Base-by-base conservation (phyloP, 805 yeast species). In the Pichia membranifaciens region DNA sequence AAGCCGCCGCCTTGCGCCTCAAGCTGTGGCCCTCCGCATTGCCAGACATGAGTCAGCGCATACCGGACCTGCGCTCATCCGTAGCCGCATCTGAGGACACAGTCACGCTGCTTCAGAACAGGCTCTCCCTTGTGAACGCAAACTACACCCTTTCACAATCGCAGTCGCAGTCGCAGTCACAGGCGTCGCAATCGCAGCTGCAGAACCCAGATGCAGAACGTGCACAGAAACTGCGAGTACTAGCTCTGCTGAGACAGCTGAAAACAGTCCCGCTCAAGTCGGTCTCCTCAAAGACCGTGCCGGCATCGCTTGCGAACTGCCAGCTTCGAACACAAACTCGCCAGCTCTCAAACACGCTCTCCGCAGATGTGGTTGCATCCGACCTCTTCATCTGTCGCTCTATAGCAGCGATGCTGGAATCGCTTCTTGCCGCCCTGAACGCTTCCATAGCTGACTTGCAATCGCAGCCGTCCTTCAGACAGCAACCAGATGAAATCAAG, bases 181-280 rank as follows among this genome's bases (percentile, higher is more conserved):
- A n/a, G n/a, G n/a, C n/a, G n/a, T n/a, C n/a, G n/a, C n/a, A n/a
- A n/a, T n/a, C n/a, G n/a, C n/a, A n/a, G n/a, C n/a, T n/a, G n/a
- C n/a, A n/a, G n/a, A n/a, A n/a, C n/a, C n/a, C n/a, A n/a, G n/a
- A n/a, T n/a, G 10, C 44, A 15, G n/a, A 10, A 23, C 12, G 18
- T 23, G 16, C 22, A 9, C 45, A 42, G 18, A 42, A 42, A 16
- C 12, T 42, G 20, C 33, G 45, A 9, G 35, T 42, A 15, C 31
- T 42, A 18, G n/a, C 45, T 3, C 36, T 43, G n/a, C 10, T 32
- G 15, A 36, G 23, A 33, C 33, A 28, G n/a, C 21, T 38, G 6
- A 28, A 39, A 17, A 20, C 28, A 7, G 7, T 43, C 10, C 35
- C 38, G 5, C 15, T 34, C 2, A 35, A 5, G 31, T 15, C 18